phyloP scores from a whole-genome alignment of 768 basidiomycete species.

The Zangia roseola region DNA sequence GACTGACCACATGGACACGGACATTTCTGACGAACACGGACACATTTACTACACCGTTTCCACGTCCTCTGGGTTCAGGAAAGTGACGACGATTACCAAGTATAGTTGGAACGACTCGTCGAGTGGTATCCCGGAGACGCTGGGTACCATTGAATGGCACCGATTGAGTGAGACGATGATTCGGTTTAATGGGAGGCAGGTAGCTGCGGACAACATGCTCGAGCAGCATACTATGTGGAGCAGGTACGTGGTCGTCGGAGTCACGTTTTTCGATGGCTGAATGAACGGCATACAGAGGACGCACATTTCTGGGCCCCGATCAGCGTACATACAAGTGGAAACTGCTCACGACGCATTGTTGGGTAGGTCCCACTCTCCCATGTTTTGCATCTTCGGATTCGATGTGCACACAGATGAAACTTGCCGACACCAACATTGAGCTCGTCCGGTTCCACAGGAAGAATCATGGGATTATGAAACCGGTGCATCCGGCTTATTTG shows the following conservation, averaged over 20 bases:
- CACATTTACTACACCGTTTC: slow-evolving; percentile 8
- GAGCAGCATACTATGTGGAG: background rate
- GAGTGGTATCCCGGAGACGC: background rate
- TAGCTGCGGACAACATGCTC: background rate
- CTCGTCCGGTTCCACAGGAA: background rate
- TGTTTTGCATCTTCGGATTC: too few relatives aligned
- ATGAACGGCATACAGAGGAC: slow-evolving; percentile 10
- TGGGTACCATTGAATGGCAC: slow-evolving; percentile 11
- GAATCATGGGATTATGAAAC: background rate
- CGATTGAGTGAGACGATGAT: background rate
- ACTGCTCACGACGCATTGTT: slow-evolving; percentile 8
- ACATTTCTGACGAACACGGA: slow-evolving; percentile 15
- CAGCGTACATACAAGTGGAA: slow-evolving; percentile 28
- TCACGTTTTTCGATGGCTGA: background rate
- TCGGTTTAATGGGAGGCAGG: slow-evolving; percentile 1
- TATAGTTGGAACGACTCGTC: background rate
- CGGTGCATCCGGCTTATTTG: slow-evolving; percentile 6
- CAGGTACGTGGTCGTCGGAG: slow-evolving; percentile 4
- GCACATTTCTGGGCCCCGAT: slow-evolving; percentile 27
- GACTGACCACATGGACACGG: slow-evolving; percentile 16
- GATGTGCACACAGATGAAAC: background rate
- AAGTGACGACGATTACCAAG: slow-evolving; percentile 8
- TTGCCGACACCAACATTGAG: background rate
- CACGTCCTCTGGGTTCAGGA: background rate
- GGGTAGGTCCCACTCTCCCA: slow-evolving; percentile 7